Evolutionary conservation across 2,329 filamentous ascomycete species (phyloP), one percentile per base, ranked within the genome.

Genomic region (Paraphoma sp.): DNA sequence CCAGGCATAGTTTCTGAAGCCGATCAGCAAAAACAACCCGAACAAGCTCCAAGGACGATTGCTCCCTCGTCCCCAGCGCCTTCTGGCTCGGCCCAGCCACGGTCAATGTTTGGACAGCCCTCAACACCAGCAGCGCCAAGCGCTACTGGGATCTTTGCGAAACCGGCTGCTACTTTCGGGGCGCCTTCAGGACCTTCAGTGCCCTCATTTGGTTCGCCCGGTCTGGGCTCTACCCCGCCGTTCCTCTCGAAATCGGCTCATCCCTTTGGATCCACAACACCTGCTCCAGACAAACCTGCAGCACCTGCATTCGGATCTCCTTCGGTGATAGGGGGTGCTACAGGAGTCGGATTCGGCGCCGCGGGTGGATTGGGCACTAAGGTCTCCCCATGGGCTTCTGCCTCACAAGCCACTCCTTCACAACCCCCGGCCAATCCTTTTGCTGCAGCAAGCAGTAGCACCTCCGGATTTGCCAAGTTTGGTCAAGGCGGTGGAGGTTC

Each of bases 1-100:
- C 85, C 89, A 41, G 91, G 90, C 4, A 81, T 97, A 61, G 80
- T 83, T 41, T 80, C 78, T 44, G 80, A 80, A 31, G 79, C 45
- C 14, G 48, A 64, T 46, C 53, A 54, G 7, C 29, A 60, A 16
- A 53, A 55, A 18, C 56, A 51, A 16, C 81, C 55, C 76, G 76
- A 62, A 45, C 66, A 64, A 33, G 59, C 57, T 23, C 36, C 64
- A 11, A 45, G 54, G 40, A 18, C 48, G 16, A 40, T 57, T 29
- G 54, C 62, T 16, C 18, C 63, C 12, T 45, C 56, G 76, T 60
- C 58, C 28, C 38, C 63, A 12, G 36, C 60, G 2, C 50, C 63
- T 7, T 33, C 60, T 8, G 36, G 56, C 33, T 42, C 59, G 48
- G 38, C 67, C 10, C 55, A 60, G 17, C 50, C 58, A 30, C 43